Conservation (phyloP, 192 early-diverging fungal genomes). For the Chytriomyces hyalinus region DNA sequence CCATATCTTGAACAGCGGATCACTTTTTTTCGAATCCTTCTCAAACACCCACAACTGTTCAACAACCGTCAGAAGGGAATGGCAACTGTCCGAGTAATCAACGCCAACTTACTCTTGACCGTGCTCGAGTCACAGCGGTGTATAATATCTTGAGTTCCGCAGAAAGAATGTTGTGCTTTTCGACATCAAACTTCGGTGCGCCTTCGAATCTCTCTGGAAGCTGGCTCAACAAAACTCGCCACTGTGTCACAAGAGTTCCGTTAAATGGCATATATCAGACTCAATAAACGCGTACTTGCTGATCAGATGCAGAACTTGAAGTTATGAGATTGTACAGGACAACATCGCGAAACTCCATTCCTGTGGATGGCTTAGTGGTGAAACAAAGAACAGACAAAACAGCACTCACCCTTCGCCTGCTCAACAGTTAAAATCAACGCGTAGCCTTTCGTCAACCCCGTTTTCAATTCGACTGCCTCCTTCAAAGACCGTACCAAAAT, state of each 20-base stretch:
- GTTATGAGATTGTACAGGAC: constrained; percentile 25
- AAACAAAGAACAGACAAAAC: background rate
- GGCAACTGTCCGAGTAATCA: background rate
- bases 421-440: constrained; percentile 41
- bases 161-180: constrained; percentile 36
- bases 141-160: constrained; percentile 39
- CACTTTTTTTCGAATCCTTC: background rate
- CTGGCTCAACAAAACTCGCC: constrained; percentile 18
- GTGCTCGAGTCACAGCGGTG: constrained; percentile 35
- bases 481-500: constrained; percentile 34
- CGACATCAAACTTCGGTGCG: constrained; percentile 8
- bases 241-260: constrained; percentile 1
- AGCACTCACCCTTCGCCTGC: constrained; percentile 34
- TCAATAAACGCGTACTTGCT: constrained; percentile 4
- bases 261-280: background rate
- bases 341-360: constrained; percentile 32
- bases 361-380: background rate
- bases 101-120: background rate
- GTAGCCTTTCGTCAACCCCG: background rate
- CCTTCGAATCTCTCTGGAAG: background rate
- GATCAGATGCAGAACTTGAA: background rate
- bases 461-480: constrained; percentile 8
- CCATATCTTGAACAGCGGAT: constrained; percentile 38
- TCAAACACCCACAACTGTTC: constrained; percentile 30
- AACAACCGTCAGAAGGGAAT: background rate